phyloP scores from a whole-genome alignment of 75 land plant genomes.

The Selaginella tamariscina region DNA sequence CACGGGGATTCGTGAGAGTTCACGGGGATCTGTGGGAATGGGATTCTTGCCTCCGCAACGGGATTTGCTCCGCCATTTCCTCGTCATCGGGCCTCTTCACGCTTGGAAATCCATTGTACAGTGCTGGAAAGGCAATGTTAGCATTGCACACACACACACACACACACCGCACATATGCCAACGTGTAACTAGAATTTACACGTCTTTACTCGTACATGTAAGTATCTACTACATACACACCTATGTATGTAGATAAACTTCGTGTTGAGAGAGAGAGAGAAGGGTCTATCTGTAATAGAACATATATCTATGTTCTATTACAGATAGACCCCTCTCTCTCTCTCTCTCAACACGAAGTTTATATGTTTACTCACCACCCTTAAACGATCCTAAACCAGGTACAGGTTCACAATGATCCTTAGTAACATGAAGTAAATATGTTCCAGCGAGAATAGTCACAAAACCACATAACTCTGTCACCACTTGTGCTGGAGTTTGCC shows the following conservation, averaged over 20 bases:
- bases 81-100: slow-evolving; percentile 35
- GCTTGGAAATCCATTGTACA: slow-evolving; percentile 16
- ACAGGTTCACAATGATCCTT: slow-evolving; percentile 41
- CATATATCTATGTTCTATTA: no score
- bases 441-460: slow-evolving; percentile 68
- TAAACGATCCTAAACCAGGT: slow-evolving; percentile 22
- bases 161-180: slow-evolving; percentile 15
- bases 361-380: background rate
- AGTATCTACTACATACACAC: background rate
- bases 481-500: slow-evolving; percentile 52
- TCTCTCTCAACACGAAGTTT: background rate
- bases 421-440: slow-evolving; percentile 65
- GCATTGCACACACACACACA: slow-evolving; percentile 19
- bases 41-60: slow-evolving; percentile 36
- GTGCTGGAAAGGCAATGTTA: slow-evolving; percentile 21
- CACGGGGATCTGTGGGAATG: background rate
- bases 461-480: slow-evolving; percentile 84
- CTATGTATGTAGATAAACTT: background rate
- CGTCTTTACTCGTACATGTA: no score
- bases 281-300: background rate
- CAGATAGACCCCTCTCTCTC: background rate
- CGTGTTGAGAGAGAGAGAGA: background rate
- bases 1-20: no score
- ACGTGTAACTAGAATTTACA: background rate
- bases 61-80: slow-evolving; percentile 25